Base-by-base conservation (phyloP, 176 grass and related monocot species). In the Oryza glumipatula region DNA sequence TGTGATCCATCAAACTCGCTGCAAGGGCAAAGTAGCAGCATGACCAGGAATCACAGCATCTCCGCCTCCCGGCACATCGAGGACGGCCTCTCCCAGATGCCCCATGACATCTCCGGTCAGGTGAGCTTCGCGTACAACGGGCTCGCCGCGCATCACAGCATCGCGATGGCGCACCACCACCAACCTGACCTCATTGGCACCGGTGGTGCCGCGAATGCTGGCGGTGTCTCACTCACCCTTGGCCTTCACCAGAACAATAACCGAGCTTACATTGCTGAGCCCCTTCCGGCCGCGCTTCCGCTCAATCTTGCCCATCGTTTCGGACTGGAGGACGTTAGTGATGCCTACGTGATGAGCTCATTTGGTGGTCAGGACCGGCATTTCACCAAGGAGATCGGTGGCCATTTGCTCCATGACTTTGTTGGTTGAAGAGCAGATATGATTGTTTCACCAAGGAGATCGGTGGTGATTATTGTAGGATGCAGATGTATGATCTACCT, bases 391-490 rank as follows among this genome's bases (percentile, higher is more conserved):
- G 97, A 94, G 67, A 89, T 90, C 3, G 85, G 94, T 9, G 82
- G 92, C 43, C 92, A 92, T 85, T 80, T 99, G 79, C 80, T 99
- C 48, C 97, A 88, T 84, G 97, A 99, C 87, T 98, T 96, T 22
- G 94, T 99, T 32, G 97, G 94, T 32, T 92, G 86, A 94, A 24
- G 68, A 68, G 46, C 49, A 21, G n/a, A 63, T 48, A 63, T 48
- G 49, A 12, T 14, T 72, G 10, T 33, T 17, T 47, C 23, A 28
- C 35, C 72, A 23, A 63, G n/a, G n/a, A 11, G 58, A 63, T 23
- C 58, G 19, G 7, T 63, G 58, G n/a, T 4, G 21, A 63, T 63
- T 63, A 11, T 63, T 63, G n/a, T 63, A 7, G 23, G 22, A 23
- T 47, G 49, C 46, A 30, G 28, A 33, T 15, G 17, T 52, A 14